Evolutionary conservation across 306 rosid genomes (phyloP), one percentile per base, ranked within the genome.

Genomic region (Senna tora): DNA sequence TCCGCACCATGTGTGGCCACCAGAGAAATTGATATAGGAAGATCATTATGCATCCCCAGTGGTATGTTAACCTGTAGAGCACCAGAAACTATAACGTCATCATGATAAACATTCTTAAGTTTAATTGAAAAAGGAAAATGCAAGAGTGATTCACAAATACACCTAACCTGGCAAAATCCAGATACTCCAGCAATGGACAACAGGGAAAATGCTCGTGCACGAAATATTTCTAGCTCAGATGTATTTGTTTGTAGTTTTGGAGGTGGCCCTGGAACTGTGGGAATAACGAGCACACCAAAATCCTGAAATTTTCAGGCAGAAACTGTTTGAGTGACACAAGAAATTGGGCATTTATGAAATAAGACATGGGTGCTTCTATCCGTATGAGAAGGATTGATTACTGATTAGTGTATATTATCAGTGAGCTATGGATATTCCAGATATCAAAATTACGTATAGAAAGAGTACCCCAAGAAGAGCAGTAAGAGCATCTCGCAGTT

Each of bases 181-280:
- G 99, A 91, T 50, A 91, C 91, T 57, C 91, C 97, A 45, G 88
- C 96, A 75, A 94, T 84, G 66, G 99, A 89, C 16, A 85, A 86
- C 79, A 94, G 77, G 84, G 93, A 82, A 75, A 85, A 87, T 42
- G 93, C 93, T 71, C 73, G 85, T 17, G 84, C 87, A 38, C 88
- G 96, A 55, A 85, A 87, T n/a, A 34, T 28, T 25, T 82, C 95
- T 21, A 87, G 78, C 16, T 78, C 76, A 15, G 80, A 65, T 77
- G 87, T 8, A 52, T 80, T 78, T 52, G 86, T 84, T 68, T 69
- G 83, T 41, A 83, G 78, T 78, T 88, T 91, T 56, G 97, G 99
- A 42, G 99, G 99, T 49, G 88, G 80, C 12, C 95, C 97, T 28
- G 91, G 96, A 71, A 91, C 90, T 2, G 96, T 91, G 36, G 99